Conservation (phyloP, 192 early-diverging fungal species). For the Umbelopsis ramanniana region DNA sequence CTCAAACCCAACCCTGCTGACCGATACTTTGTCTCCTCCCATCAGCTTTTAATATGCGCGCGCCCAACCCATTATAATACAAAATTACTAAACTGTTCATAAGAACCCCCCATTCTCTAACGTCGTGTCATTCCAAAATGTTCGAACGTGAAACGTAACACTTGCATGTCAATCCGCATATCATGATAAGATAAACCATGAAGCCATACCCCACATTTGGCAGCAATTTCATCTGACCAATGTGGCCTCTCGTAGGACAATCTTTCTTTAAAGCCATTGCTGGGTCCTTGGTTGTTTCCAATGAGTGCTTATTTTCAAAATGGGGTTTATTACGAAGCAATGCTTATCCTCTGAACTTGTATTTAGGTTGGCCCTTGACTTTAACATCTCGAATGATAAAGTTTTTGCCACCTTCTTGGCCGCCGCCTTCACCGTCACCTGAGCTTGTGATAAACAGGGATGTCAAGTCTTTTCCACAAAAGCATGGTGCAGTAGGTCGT, state of each 20-base stretch:
- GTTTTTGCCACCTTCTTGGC: constrained; percentile 5
- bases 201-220: too few species aligned
- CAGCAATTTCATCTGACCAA: too few species aligned
- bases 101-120: background rate
- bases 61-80: background rate
- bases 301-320: too few species aligned
- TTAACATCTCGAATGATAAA: constrained; percentile 5
- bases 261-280: too few species aligned
- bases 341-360: constrained; percentile 15
- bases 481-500: constrained; percentile 10
- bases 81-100: constrained; percentile 17
- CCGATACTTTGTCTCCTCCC: background rate
- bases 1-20: background rate
- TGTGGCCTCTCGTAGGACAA: too few species aligned
- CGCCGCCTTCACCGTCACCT: background rate
- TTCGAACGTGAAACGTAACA: background rate
- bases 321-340: background rate
- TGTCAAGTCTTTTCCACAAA: background rate
- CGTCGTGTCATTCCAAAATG: background rate
- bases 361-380: background rate
- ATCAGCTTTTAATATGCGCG: background rate
- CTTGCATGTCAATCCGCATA: background rate
- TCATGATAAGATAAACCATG: too few species aligned
- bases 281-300: too few species aligned
- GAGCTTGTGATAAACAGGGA: constrained; percentile 6